Conservation (phyloP, 2,329 filamentous ascomycete genomes). For the Paraphoma sp. region DNA sequence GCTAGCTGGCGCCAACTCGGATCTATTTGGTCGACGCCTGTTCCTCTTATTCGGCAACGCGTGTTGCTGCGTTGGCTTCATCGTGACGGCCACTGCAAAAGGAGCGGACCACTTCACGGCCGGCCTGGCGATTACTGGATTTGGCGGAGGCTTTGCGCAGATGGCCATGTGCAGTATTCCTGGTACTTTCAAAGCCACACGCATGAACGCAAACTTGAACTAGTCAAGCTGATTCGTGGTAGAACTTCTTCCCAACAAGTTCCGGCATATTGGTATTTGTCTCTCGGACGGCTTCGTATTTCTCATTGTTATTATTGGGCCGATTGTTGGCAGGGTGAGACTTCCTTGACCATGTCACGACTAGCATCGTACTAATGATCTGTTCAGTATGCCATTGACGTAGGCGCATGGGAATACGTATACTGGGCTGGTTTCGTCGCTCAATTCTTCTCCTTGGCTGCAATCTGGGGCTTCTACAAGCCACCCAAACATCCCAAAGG, state of each 20-base stretch:
- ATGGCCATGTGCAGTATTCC: constrained; percentile 55
- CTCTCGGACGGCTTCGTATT: constrained; percentile 51
- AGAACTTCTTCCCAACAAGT: constrained; percentile 15
- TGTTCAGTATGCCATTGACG: background rate
- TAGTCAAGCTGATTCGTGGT: background rate
- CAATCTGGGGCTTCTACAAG: constrained; percentile 28
- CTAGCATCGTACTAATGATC: background rate
- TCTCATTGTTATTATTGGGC: constrained; percentile 55
- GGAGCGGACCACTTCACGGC: constrained; percentile 50
- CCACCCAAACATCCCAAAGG: constrained; percentile 39
- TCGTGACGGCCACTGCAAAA: constrained; percentile 32
- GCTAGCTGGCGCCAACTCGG: constrained; percentile 52
- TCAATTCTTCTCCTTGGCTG: constrained; percentile 28
- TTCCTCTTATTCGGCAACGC: constrained; percentile 55
- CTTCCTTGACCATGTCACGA: background rate
- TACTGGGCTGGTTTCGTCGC: constrained; percentile 33
- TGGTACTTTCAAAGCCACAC: constrained; percentile 26
- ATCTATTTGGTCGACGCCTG: constrained; percentile 57
- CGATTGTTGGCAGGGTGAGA: constrained; percentile 53
- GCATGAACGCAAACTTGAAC: too few relatives aligned
- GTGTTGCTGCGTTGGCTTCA: constrained; percentile 48
- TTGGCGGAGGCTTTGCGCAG: constrained; percentile 55
- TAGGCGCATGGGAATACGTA: constrained; percentile 27
- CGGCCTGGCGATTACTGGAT: constrained; percentile 53
- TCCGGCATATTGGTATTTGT: constrained; percentile 13